Evolutionary conservation across 1,139 yeast genomes (phyloP).

Genomic region (Pichia sp.): DNA sequence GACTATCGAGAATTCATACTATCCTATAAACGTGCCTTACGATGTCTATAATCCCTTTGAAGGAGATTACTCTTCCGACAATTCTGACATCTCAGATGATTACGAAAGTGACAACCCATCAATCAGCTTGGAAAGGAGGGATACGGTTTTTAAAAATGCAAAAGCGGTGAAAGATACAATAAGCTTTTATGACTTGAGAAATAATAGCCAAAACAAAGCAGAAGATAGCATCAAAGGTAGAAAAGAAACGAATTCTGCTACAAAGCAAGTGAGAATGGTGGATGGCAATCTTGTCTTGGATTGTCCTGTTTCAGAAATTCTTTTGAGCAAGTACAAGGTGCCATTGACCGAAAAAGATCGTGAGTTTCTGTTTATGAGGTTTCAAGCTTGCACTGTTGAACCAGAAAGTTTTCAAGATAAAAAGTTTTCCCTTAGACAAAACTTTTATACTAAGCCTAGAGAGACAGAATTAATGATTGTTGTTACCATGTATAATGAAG

Average conservation of each 20-base stretch:
- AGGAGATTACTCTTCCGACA: slow-evolving; percentile 21
- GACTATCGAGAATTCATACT: slow-evolving; percentile 28
- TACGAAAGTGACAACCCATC: slow-evolving; percentile 12
- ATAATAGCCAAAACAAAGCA: slow-evolving; percentile 51
- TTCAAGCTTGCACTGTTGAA: slow-evolving; percentile 79
- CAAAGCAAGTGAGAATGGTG: slow-evolving; percentile 40
- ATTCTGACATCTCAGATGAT: slow-evolving; percentile 20
- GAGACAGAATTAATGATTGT: slow-evolving; percentile 71
- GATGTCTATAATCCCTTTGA: slow-evolving; percentile 31
- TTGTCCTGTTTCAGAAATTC: slow-evolving; percentile 67
- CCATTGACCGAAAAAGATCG: slow-evolving; percentile 49
- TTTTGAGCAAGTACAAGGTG: slow-evolving; percentile 52
- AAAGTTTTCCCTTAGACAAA: slow-evolving; percentile 64
- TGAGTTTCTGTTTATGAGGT: slow-evolving; percentile 74
- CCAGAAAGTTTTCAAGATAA: slow-evolving; percentile 58
- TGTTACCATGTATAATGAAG: slow-evolving; percentile 78
- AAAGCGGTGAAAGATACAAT: slow-evolving; percentile 19
- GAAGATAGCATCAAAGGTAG: slow-evolving; percentile 16
- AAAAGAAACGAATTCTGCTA: slow-evolving; percentile 16
- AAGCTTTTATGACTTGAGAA: slow-evolving; percentile 26
- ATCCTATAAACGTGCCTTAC: slow-evolving; percentile 30
- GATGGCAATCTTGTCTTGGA: slow-evolving; percentile 74
- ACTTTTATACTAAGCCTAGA: slow-evolving; percentile 61
- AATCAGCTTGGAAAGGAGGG: slow-evolving; percentile 7
- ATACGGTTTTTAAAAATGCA: slow-evolving; percentile 19